phyloP scores from a whole-genome alignment of 192 early-diverging fungal genomes.

The Glomus cerebriforme region DNA sequence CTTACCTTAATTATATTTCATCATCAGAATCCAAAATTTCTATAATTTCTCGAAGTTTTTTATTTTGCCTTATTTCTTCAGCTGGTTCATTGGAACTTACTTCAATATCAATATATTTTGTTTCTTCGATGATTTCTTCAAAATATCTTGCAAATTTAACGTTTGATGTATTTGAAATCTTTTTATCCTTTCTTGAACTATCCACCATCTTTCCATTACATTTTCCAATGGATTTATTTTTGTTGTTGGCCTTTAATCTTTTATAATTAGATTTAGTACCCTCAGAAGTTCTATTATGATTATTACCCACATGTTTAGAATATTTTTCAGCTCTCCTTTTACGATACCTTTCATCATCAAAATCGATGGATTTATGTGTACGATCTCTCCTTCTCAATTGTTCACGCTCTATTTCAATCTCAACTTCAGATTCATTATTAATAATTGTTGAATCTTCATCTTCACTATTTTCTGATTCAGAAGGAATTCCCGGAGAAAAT shows the following conservation, averaged over 20 bases:
- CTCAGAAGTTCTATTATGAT: not conserved
- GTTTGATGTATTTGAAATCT: not conserved
- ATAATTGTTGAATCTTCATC: not conserved
- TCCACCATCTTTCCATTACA: not conserved
- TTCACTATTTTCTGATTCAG: not conserved
- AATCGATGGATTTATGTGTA: too few relatives aligned
- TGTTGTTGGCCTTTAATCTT: too few relatives aligned
- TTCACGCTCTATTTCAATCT: not conserved
- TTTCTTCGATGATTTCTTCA: not conserved
- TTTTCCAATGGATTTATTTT: not conserved
- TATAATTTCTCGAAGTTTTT: not conserved
- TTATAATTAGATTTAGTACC: too few relatives aligned
- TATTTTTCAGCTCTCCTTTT: not conserved
- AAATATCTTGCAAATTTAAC: not conserved
- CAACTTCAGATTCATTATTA: not conserved
- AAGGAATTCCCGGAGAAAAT: not conserved
- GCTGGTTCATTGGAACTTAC: not conserved
- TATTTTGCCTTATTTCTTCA: not conserved
- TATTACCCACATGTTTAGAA: not conserved
- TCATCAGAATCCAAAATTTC: not conserved
- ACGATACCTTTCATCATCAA: too few relatives aligned
- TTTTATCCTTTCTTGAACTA: not conserved
- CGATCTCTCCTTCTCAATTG: not conserved
- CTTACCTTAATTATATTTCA: not conserved
- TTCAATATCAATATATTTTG: not conserved